A percentile compares a stretch with the other conserved stretches of the same genome.
These are phyloP conservation scores for Ambrosiella beaveri DNA, from an alignment of 2,329 filamentous ascomycete genomes.

Conservation along the genomic window DNA sequence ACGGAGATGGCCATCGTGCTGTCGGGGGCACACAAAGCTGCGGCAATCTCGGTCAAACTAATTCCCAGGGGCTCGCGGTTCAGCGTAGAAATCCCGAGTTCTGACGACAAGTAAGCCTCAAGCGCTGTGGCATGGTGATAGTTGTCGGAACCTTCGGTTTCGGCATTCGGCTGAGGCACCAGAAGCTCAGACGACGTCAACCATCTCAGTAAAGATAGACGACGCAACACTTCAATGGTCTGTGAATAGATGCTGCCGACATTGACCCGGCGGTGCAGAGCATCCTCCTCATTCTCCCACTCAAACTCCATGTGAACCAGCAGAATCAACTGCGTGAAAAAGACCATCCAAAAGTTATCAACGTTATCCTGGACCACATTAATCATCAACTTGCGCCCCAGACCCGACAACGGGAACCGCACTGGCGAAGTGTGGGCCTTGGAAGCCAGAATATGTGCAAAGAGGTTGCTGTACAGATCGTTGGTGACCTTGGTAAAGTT, in stretches of 20 bases:
- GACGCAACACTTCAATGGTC: conserved; percentile 52
- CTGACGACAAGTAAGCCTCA: conserved; percentile 42
- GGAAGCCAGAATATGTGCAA: conserved; percentile 20
- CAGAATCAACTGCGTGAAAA: conserved; percentile 69
- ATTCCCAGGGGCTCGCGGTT: conserved; percentile 35
- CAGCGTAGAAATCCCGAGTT: conserved; percentile 41
- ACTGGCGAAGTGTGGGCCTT: conserved; percentile 23
- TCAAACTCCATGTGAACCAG: conserved; percentile 77
- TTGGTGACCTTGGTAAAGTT: conserved; percentile 42
- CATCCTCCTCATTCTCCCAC: conserved; percentile 54
- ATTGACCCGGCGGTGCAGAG: conserved; percentile 40
- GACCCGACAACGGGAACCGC: conserved; percentile 45
- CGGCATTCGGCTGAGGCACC: conserved; percentile 26
- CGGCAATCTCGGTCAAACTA: conserved; percentile 48
- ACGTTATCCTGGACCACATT: conserved; percentile 66
- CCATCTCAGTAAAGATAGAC: conserved; percentile 59
- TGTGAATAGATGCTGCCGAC: conserved; percentile 53
- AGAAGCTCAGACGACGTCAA: conserved; percentile 42
- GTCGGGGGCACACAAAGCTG: conserved; percentile 45
- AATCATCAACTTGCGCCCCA: conserved; percentile 59
- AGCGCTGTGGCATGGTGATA: conserved; percentile 24
- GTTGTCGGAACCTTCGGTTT: conserved; percentile 23
- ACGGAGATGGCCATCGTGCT: conserved; percentile 49
- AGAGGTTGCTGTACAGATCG: conserved; percentile 35
- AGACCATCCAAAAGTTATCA: conserved; percentile 51